Evolutionary conservation across 2,329 filamentous ascomycete genomes (phyloP), one percentile per base, ranked within the genome.

Genomic region (Scorias spongiosa): DNA sequence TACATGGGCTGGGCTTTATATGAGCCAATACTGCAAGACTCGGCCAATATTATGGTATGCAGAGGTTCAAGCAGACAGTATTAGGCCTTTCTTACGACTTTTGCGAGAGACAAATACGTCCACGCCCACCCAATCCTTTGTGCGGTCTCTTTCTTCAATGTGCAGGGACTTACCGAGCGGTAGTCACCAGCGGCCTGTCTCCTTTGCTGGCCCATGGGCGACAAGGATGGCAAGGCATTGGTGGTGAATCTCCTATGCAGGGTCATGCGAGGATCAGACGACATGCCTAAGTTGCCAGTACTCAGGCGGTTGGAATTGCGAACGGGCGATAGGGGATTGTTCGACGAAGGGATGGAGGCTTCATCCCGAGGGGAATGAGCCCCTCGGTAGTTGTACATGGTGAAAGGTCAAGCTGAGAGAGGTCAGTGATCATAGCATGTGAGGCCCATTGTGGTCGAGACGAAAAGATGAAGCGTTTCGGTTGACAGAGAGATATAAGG

Each of bases 161-260:
- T 9, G 32, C 32, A 12, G 10, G 20, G 34, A 60, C 58, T 60
- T 51, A 61, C 58, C 49, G 55, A 50, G 40, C 42, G 49, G 39
- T 45, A 47, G 39, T 60, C 67, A 58, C 77, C 74, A 40, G 71
- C 66, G 42, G 70, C 63, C 57, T 72, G 71, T 46, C 66, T 62
- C 43, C 71, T 61, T 55, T 73, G 68, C 59, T 75, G 72, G 40
- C 71, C 75, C 57, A 71, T 70, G 46, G 73, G 67, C 42, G 68
- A 71, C 59, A 88, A 65, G 70, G 73, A 87, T 75, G 65, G 85
- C 74, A 66, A 84, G 80, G 67, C 94, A 56, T 70, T 93, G 46
- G 88, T 91, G 50, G 89, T 96, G 67, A 96, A 96, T 60, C 89
- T 82, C 58, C 89, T 81, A 65, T 88, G 85, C 61, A 96, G 72